Base-by-base conservation (phyloP, 2,329 filamentous ascomycete species). In the Botryosphaeria dothidea region DNA sequence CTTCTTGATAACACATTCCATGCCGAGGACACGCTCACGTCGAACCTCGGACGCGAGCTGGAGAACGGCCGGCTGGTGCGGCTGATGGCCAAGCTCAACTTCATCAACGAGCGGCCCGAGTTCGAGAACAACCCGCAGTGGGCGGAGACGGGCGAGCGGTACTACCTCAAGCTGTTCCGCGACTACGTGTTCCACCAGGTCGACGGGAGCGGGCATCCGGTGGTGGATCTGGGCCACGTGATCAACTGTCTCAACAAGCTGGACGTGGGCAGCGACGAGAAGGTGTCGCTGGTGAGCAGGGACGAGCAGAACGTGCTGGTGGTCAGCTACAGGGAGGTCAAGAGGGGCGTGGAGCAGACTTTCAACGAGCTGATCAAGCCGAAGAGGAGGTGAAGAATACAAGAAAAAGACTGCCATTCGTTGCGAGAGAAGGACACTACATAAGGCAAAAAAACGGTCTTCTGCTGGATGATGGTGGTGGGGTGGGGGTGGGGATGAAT, bases 181-280 rank as follows among this genome's bases (percentile, higher is more conserved):
- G 95, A 99, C 78, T 98, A 96, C 72, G 92, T 97, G 45, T 99
- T 98, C 79, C 95, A 99, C 77, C 93, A 96, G 73, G 93, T 97
- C 13, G 93, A 98, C 75, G 85, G 87, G 31, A 88, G 92, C 65
- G 93, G 92, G 15, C 90, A 91, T 62, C 91, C 95, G 0, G 90
- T 93, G 1, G 83, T 96, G 4, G 92, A 97, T 74, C 82, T 97
- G 65, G 94, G 91, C 3, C 93, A 98, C 79, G 92, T 98, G 68
- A 78, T 99, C 51, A 86, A 85, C 27, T 94, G 90, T 73, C 79
- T 99, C 70, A 97, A 96, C 80, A 97, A 97, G 76, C 82, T 99
- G 62, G 95, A 99, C 78, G 92, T 92, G 0, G 95, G 93, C 0
- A 87, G 87, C 2, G 92, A 96, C 27, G 95, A 99, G 77, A 91